Evolutionary conservation across 371 early-diverging fungal species (phyloP).

Genomic region (Zychaea mexicana): DNA sequence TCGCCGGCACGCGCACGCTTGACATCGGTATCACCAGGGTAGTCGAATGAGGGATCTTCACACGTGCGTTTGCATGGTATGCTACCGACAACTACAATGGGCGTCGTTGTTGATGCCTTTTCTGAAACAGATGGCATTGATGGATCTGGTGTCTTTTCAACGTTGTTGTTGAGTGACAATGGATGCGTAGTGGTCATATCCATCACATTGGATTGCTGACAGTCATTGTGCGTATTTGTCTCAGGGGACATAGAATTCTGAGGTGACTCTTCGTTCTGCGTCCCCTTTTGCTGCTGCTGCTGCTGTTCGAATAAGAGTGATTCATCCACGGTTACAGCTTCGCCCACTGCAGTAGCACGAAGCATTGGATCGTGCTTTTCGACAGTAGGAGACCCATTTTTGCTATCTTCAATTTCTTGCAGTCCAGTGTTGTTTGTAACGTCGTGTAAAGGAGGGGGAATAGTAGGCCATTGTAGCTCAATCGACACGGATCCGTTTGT

Average conservation of each 20-base stretch:
- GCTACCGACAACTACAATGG: not conserved
- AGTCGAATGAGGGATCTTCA: not conserved
- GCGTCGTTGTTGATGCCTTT: not conserved
- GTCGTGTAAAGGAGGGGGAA: not conserved
- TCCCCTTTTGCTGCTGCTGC: too few relatives aligned
- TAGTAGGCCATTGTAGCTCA: not conserved
- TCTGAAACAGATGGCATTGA: not conserved
- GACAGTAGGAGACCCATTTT: not conserved
- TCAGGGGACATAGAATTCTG: too few relatives aligned
- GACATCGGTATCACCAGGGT: not conserved
- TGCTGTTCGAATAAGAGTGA: not conserved
- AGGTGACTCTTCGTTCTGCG: too few relatives aligned
- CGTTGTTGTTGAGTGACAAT: too few relatives aligned
- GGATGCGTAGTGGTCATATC: too few relatives aligned
- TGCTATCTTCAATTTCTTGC: not conserved
- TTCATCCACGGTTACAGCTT: too few relatives aligned
- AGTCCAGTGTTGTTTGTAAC: not conserved
- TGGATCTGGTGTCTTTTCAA: not conserved
- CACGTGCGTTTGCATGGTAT: slow-evolving; percentile 1
- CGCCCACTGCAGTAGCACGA: too few relatives aligned
- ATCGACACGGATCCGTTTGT: not conserved
- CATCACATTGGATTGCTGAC: too few relatives aligned
- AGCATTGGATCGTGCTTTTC: not conserved
- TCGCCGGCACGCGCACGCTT: not conserved
- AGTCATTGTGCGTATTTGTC: too few relatives aligned